Base-by-base conservation (phyloP, 1,139 yeast genomes). In the Lodderomyces oxycetoniae region DNA sequence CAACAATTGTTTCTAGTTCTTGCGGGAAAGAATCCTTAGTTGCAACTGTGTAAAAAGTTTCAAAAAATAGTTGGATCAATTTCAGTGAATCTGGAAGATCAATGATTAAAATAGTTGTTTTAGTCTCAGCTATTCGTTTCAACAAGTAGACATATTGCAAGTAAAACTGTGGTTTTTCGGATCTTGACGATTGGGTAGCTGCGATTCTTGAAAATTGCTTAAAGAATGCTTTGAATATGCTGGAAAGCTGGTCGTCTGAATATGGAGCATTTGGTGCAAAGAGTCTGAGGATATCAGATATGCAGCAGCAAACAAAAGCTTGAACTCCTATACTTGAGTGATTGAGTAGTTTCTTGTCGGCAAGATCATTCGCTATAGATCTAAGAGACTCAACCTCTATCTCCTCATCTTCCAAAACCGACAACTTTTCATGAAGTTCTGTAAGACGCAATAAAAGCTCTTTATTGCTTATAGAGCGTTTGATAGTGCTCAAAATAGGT, bases 181-280 rank as follows among this genome's bases (percentile, higher is more conserved):
- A 6, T 23, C 22, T 28, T 4, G 29, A 33, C 9, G 26, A 24
- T 19, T 78, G 82, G 1, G 70, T 62, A 39, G 80, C 78, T 9
- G 71, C 55, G 28, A 87, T 57, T 30, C 67, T 67, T 37, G 68
- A 69, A 44, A 88, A 74, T 51, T 84, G 91, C 23, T 62, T 59
- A 44, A 81, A 69, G 48, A 86, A 77, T 5, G 79, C 60, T 42
- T 65, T 71, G 59, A 83, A 82, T n/a, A 81, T 67, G 19, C 69
- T 77, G 1, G 77, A 63, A 21, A 88, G 60, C 43, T 83, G 81
- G 1, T 61, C 46, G 23, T 78, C 77, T 2, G 85, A 77, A 55
- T 73, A 88, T 5, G 97, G 96, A 4, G 96, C 95, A 55, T 88
- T 86, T 0, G 96, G 96, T 0, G 96, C 96, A 52, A 71, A 81